Conservation (phyloP, 371 early-diverging fungal species). For the Rhizopus delemar region DNA sequence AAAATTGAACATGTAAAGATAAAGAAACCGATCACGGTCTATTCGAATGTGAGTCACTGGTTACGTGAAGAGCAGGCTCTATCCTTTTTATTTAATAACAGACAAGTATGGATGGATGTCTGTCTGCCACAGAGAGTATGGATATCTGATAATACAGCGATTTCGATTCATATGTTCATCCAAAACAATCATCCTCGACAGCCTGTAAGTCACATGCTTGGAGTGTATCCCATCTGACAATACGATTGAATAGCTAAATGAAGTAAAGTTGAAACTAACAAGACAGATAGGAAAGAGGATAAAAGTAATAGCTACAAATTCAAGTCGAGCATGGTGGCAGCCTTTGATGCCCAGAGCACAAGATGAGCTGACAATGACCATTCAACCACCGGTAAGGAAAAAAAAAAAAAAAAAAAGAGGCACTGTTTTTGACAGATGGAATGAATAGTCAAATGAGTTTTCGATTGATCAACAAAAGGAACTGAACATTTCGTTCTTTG, state of each 20-base stretch:
- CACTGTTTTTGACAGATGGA: not conserved
- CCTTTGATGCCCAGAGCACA: constrained; percentile 20
- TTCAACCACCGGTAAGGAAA: constrained; percentile 34
- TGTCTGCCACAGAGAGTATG: constrained; percentile 30
- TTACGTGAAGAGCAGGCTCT: not conserved
- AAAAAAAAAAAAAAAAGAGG: not conserved
- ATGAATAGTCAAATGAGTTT: not conserved
- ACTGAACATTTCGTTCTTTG: not conserved
- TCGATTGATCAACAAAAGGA: not conserved
- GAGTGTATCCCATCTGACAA: not conserved
- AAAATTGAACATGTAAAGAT: not conserved
- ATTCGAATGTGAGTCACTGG: not conserved
- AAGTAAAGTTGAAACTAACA: constrained; percentile 34
- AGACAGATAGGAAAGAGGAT: constrained; percentile 30
- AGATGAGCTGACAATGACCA: constrained; percentile 25
- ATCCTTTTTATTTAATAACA: constrained; percentile 4
- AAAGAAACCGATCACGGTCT: constrained; percentile 1
- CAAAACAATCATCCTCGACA: not conserved
- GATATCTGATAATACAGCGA: constrained; percentile 33
- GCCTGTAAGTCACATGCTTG: not conserved
- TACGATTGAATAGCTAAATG: constrained; percentile 11
- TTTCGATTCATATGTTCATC: constrained; percentile 18
- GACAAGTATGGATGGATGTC: constrained; percentile 18
- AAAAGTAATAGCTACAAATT: constrained; percentile 19
- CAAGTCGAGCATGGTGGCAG: constrained; percentile 32